Evolutionary conservation across 2,329 filamentous ascomycete genomes (phyloP).

Genomic region (Coniochaeta sp.): DNA sequence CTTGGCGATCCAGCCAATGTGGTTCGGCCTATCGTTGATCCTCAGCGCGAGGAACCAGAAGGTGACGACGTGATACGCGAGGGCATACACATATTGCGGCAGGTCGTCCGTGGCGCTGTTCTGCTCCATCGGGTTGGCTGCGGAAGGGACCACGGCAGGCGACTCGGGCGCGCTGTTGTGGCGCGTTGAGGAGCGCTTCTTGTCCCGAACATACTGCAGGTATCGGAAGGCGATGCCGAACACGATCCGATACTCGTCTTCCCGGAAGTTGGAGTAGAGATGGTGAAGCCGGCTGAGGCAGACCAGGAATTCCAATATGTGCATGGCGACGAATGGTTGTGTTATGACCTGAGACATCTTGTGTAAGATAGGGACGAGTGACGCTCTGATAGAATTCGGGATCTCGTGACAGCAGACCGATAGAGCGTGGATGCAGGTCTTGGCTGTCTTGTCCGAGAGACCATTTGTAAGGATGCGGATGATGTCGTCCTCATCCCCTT

Average conservation of each 20-base stretch:
- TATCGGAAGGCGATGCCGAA: constrained; percentile 96
- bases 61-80: constrained; percentile 91
- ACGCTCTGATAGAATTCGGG: constrained; percentile 78
- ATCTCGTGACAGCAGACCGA: constrained; percentile 94
- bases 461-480: constrained; percentile 81
- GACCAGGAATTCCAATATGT: constrained; percentile 93
- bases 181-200: constrained; percentile 40
- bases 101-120: constrained; percentile 58
- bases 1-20: constrained; percentile 86
- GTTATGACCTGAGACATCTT: constrained; percentile 97
- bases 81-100: constrained; percentile 86
- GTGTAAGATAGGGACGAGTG: constrained; percentile 76
- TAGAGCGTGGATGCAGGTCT: constrained; percentile 88
- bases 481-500: constrained; percentile 82
- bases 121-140: constrained; percentile 19
- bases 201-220: constrained; percentile 77
- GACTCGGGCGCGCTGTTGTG: constrained; percentile 34
- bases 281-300: constrained; percentile 78
- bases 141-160: constrained; percentile 12
- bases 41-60: constrained; percentile 95
- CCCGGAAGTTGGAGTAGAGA: constrained; percentile 80
- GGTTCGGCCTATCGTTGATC: constrained; percentile 71
- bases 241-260: constrained; percentile 87
- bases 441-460: constrained; percentile 81
- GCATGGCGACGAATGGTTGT: constrained; percentile 82